Base-by-base conservation (phyloP, 306 rosid species). In the Fragaria vesca region DNA sequence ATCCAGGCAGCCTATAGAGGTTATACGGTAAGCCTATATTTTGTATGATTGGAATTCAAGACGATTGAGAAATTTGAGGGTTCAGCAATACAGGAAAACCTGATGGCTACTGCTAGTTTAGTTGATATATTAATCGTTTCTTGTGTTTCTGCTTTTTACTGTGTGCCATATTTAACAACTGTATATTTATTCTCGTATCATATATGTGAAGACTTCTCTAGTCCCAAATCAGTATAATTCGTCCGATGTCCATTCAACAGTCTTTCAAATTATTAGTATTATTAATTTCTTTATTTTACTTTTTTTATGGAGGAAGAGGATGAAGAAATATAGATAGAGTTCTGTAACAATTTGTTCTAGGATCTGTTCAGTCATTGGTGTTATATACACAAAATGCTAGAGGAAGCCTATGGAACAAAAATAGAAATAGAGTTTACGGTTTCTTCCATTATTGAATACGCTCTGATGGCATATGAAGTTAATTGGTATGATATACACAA, bases 1-100 rank as follows among this genome's bases (percentile, higher is more conserved):
- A 91, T 96, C 58, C 99, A 96, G 83, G 88, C 99, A 65, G 88
- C 84, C 62, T 96, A 91, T 72, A 86, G 98, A 86, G 98, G 99
- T 63, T 93, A 93, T 55, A 81, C 52, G 94, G 99, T 93, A 87
- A 85, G 91, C 66, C 78, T 75, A 48, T 77, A 51, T 45, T 71
- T 75, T 72, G 62, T 76, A 40, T 72, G 15, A 16, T 74, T 70
- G 17, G 7, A 21, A 48, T 36, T 74, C 67, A 70, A 61, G 68
- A 70, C n/a, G 20, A 46, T 51, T 60, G 47, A 73, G 46, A 17
- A 62, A 76, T 28, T 7, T 15, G 34, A 71, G 21, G 30, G 67
- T 45, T 13, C 9, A 48, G 26, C 17, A 76, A 65, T 62, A 52
- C 43, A 28, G 71, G 38, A 76, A 65, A 81, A 36, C 52, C 11